These are phyloP conservation scores for Albifimbria verrucaria DNA, from an alignment of 2,329 filamentous ascomycete genomes.

Conservation along the genomic window DNA sequence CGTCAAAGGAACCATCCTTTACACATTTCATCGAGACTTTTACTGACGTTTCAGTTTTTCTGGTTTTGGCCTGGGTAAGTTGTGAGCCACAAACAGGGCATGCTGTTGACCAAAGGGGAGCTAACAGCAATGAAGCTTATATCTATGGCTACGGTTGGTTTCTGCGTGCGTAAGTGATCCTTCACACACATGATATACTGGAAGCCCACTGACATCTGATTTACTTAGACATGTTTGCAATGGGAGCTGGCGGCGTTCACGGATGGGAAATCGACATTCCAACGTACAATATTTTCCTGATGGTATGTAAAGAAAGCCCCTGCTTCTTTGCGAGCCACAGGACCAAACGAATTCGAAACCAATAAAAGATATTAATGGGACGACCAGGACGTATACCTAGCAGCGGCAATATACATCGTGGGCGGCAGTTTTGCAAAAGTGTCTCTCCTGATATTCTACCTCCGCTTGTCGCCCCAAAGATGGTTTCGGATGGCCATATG, in stretches of 20 bases:
- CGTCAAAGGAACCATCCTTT: too few relatives aligned
- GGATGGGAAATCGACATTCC: constrained; percentile 26
- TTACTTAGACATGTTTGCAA: constrained; percentile 22
- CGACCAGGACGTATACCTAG: constrained; percentile 21
- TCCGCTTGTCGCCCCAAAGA: constrained; percentile 29
- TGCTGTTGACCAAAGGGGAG: constrained; percentile 3
- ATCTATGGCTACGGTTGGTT: constrained; percentile 11
- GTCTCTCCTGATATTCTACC: constrained; percentile 35
- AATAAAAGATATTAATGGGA: neutral
- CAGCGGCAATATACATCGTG: constrained; percentile 27
- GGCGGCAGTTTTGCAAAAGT: constrained; percentile 33
- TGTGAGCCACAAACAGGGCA: neutral
- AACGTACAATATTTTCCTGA: constrained; percentile 20
- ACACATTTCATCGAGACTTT: neutral
- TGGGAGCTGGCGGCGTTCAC: constrained; percentile 22
- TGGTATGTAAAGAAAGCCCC: constrained; percentile 17
- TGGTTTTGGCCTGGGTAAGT: constrained; percentile 13
- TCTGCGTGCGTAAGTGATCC: constrained; percentile 13
- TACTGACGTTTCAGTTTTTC: constrained; percentile 9
- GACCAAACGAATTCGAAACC: neutral
- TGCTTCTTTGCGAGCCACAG: too few relatives aligned
- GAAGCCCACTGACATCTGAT: neutral
- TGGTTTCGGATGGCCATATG: constrained; percentile 30
- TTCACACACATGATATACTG: neutral
- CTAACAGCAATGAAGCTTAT: neutral